Evolutionary conservation across 352 stramenopile genomes (phyloP).

Genomic region (Globisporangium abappressorium): DNA sequence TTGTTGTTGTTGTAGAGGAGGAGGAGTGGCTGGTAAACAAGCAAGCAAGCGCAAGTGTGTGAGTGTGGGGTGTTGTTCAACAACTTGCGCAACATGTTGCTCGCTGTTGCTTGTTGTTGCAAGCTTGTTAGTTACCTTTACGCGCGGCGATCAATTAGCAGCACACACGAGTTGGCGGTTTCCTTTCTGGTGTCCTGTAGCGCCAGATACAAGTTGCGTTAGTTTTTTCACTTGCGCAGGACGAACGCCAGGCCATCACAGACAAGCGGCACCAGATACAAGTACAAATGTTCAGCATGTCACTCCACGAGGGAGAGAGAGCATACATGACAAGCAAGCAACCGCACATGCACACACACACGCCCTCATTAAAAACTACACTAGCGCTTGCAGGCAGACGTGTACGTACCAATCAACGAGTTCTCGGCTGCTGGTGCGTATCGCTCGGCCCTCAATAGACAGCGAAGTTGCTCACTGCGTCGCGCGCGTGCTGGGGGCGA

Average conservation of each 20-base stretch:
- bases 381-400: too few species aligned
- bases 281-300: too few species aligned
- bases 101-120: slow-evolving; percentile 1
- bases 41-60: neutral
- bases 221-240: neutral
- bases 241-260: too few species aligned
- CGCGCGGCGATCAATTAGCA: too few species aligned
- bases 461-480: slow-evolving; percentile 1
- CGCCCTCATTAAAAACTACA: too few species aligned
- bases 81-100: neutral
- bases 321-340: neutral
- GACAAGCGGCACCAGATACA: neutral
- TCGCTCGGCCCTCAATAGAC: neutral
- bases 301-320: neutral
- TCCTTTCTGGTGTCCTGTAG: too few species aligned
- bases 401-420: slow-evolving; percentile 1
- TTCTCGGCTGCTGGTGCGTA: neutral
- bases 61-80: neutral
- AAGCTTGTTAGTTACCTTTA: neutral
- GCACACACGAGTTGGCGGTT: too few species aligned
- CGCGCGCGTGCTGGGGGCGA: neutral
- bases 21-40: neutral
- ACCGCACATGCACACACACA: neutral
- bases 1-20: neutral
- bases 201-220: neutral